Percentiles rank a stretch among this genome's conserved stretches.
phyloP scores from a whole-genome alignment of 495 filamentous ascomycete genomes.

The Hypoxylon perforatum region DNA sequence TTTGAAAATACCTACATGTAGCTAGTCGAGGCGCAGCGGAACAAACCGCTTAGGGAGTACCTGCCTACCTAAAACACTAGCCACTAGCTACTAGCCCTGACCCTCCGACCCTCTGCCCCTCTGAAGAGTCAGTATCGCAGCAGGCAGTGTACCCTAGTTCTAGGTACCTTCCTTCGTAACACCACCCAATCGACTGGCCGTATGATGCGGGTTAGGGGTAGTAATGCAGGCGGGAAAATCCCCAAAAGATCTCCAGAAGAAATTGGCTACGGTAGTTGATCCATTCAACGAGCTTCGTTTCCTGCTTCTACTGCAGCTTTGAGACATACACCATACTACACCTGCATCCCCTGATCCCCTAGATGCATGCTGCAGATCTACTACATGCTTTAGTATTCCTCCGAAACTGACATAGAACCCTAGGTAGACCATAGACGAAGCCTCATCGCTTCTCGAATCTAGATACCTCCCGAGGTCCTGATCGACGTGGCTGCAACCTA shows the following conservation, averaged over 20 bases:
- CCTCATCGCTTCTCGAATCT: constrained; percentile 22
- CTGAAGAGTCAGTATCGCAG: no score
- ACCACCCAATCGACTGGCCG: constrained; percentile 22
- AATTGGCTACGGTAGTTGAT: background rate
- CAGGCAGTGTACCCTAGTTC: background rate
- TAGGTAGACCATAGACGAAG: no score
- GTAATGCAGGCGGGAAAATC: constrained; percentile 1
- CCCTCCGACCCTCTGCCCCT: no score
- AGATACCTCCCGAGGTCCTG: constrained; percentile 31
- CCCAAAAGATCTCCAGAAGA: background rate
- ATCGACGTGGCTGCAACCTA: constrained; percentile 45
- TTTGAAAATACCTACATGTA: no score
- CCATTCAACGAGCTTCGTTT: constrained; percentile 12
- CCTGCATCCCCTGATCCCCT: background rate
- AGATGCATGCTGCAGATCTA: constrained; percentile 25
- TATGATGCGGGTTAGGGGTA: background rate
- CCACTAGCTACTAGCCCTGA: no score
- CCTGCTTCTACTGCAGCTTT: constrained; percentile 11
- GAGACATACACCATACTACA: no score
- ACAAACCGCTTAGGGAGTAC: background rate
- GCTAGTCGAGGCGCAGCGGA: background rate
- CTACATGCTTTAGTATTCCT: constrained; percentile 6
- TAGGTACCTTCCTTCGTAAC: constrained; percentile 25
- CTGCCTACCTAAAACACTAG: constrained; percentile 4
- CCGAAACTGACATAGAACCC: constrained; percentile 28